Evolutionary conservation across 192 early-diverging fungal genomes (phyloP).

Genomic region (Spizellomyces sp.): DNA sequence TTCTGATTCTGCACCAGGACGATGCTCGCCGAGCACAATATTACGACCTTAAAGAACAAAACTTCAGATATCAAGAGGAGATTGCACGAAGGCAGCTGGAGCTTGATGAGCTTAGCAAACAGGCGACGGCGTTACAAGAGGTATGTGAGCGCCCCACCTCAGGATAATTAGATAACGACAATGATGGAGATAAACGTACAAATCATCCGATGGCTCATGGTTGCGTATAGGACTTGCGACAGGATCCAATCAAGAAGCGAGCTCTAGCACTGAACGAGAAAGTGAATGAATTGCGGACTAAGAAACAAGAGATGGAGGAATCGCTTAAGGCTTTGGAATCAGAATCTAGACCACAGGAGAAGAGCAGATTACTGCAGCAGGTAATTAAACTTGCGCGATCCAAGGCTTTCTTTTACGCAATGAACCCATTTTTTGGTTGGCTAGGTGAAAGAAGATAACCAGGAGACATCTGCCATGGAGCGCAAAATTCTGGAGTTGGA

Average conservation of each 20-base stretch:
- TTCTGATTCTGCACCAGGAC: slow-evolving; percentile 25
- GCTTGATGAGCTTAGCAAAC: slow-evolving; percentile 39
- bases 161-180: no score
- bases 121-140: not conserved
- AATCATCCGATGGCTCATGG: no score
- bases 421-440: not conserved
- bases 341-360: slow-evolving; percentile 54
- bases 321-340: slow-evolving; percentile 37
- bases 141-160: no score
- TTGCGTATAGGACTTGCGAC: no score
- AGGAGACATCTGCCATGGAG: slow-evolving; percentile 65
- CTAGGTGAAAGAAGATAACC: slow-evolving; percentile 62
- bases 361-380: slow-evolving; percentile 51
- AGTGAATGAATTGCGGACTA: slow-evolving; percentile 34
- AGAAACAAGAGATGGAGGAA: slow-evolving; percentile 51
- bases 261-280: slow-evolving; percentile 48
- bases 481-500: slow-evolving; percentile 54
- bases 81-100: slow-evolving; percentile 41
- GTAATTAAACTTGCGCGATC: slow-evolving; percentile 8
- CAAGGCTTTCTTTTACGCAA: slow-evolving; percentile 6
- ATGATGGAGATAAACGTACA: no score
- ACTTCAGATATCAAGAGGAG: slow-evolving; percentile 34
- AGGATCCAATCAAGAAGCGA: not conserved
- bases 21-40: slow-evolving; percentile 38
- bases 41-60: slow-evolving; percentile 45